A percentile compares a stretch with the other conserved stretches of the same genome.
Conservation (phyloP, 768 basidiomycete species). For the Rhizopogon vulgaris region DNA sequence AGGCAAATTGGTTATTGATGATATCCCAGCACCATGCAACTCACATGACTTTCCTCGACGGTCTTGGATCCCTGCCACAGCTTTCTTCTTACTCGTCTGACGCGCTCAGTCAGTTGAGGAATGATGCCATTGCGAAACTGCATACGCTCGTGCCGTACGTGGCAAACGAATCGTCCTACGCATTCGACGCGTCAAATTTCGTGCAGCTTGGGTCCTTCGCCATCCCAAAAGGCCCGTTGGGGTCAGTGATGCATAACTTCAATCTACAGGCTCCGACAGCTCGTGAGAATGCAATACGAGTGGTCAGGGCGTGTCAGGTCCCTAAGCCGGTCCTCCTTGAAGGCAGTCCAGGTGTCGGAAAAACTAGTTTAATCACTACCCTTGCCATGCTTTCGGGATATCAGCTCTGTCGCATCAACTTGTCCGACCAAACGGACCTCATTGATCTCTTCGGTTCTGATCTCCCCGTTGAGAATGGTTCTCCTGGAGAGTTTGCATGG, state of each 20-base stretch:
- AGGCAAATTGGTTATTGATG: conserved; percentile 8
- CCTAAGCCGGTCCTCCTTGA: conserved; percentile 90
- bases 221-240: conserved; percentile 51
- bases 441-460: conserved; percentile 96
- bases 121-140: conserved; percentile 50
- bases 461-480: conserved; percentile 88
- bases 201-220: conserved; percentile 72
- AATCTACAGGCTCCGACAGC: conserved; percentile 88
- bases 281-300: conserved; percentile 77
- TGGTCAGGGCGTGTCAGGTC: conserved; percentile 86
- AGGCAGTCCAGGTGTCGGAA: conserved; percentile 97
- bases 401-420: conserved; percentile 84
- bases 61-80: conserved; percentile 74
- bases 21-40: conserved; percentile 78
- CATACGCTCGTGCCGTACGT: conserved; percentile 47
- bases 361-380: conserved; percentile 89
- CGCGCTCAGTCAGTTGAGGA: conserved; percentile 55
- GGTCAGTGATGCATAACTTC: conserved; percentile 43
- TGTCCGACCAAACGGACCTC: conserved; percentile 97
- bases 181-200: conserved; percentile 28
- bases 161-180: conserved; percentile 15
- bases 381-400: conserved; percentile 78
- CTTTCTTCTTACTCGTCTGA: conserved; percentile 55
- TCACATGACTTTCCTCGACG: conserved; percentile 88
- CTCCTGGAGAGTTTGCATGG: conserved; percentile 93